These are phyloP conservation scores for Penicillium subrubescens DNA, from an alignment of 495 filamentous ascomycete genomes.

Conservation along the genomic window DNA sequence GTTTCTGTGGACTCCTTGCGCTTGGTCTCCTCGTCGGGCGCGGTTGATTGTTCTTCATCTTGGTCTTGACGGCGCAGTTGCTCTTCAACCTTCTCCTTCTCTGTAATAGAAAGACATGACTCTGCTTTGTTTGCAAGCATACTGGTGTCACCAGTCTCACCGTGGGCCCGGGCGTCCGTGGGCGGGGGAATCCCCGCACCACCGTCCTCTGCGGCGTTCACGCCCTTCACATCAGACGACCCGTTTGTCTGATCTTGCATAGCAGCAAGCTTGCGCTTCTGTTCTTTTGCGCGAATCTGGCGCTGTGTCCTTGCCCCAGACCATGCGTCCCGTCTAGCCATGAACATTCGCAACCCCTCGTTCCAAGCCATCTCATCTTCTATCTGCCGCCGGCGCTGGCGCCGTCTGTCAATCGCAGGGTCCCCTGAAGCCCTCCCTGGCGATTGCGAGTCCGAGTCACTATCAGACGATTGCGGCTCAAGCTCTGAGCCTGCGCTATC, in stretches of 20 bases:
- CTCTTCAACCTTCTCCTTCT: constrained; percentile 24
- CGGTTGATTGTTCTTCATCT: constrained; percentile 31
- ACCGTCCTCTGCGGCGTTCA: constrained; percentile 9
- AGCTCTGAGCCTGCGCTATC: constrained; percentile 48
- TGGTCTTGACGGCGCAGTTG: constrained; percentile 17
- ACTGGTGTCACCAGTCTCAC: not conserved
- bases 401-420: constrained; percentile 51
- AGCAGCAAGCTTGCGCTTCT: constrained; percentile 15
- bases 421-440: constrained; percentile 13
- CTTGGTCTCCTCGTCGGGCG: constrained; percentile 27
- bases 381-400: constrained; percentile 58
- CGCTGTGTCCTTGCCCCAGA: constrained; percentile 63
- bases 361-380: constrained; percentile 85
- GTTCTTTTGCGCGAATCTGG: constrained; percentile 28
- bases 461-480: constrained; percentile 37
- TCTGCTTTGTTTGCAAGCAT: constrained; percentile 26
- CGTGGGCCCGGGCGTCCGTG: constrained; percentile 4
- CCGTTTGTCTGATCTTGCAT: not conserved
- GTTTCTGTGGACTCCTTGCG: constrained; percentile 35
- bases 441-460: constrained; percentile 12
- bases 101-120: constrained; percentile 27
- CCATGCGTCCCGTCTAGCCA: constrained; percentile 80
- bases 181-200: constrained; percentile 15
- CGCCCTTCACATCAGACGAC: constrained; percentile 6
- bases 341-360: constrained; percentile 73